Evolutionary conservation across 345 rosid species (phyloP).

Genomic region (Citrus maxima): DNA sequence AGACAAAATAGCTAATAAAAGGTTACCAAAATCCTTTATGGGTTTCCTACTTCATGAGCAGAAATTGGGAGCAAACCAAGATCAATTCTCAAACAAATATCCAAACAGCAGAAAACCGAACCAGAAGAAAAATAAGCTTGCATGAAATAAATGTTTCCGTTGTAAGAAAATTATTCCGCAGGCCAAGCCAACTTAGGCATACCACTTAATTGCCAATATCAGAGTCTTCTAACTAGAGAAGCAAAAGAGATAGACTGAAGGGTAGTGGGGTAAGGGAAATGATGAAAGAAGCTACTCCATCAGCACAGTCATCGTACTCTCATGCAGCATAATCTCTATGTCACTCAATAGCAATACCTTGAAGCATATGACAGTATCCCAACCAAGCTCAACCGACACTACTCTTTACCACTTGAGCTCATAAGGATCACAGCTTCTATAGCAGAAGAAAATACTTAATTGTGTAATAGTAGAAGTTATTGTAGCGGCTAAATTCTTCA

Average conservation of each 20-base stretch:
- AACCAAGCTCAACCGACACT: not conserved
- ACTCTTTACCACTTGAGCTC: not conserved
- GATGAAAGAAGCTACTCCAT: not conserved
- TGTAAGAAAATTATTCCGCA: not conserved
- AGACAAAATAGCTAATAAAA: not conserved
- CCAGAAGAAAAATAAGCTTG: not conserved
- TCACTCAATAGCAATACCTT: not conserved
- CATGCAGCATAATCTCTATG: not conserved
- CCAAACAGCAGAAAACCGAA: not conserved
- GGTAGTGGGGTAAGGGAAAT: not conserved
- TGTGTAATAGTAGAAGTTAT: not conserved
- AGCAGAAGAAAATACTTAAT: not conserved
- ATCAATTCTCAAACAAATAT: not conserved
- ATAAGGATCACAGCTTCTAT: not conserved
- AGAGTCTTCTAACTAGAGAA: not conserved
- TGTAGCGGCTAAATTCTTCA: not conserved
- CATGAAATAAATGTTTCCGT: not conserved
- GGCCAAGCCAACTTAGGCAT: not conserved
- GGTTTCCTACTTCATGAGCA: not conserved
- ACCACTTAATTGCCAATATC: not conserved
- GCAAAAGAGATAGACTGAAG: not conserved
- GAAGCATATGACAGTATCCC: not conserved
- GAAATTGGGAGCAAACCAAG: not conserved
- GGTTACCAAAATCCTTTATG: not conserved
- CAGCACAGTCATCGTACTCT: not conserved